These are phyloP conservation scores for Phyllostachys edulis DNA, from an alignment of 176 grass and related monocot species.

Conservation along the genomic window DNA sequence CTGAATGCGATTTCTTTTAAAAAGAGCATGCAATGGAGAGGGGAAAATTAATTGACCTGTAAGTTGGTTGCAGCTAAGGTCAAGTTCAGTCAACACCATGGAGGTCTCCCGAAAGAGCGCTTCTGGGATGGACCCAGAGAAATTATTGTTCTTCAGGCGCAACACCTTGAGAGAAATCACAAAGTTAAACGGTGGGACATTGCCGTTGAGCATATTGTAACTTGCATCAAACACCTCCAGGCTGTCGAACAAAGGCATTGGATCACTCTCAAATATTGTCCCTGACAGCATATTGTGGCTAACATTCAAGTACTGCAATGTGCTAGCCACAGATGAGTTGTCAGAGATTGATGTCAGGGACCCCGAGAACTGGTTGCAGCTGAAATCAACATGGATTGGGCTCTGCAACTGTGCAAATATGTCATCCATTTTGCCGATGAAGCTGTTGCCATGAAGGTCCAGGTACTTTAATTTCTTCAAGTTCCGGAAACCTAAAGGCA, in stretches of 20 bases:
- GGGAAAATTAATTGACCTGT: constrained; percentile 51
- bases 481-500: constrained; percentile 59
- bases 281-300: constrained; percentile 78
- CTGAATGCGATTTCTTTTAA: constrained; percentile 10
- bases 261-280: constrained; percentile 65
- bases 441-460: constrained; percentile 59
- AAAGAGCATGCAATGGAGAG: not conserved
- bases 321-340: constrained; percentile 57
- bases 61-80: constrained; percentile 87
- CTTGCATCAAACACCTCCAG: constrained; percentile 93
- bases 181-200: constrained; percentile 81
- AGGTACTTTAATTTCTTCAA: constrained; percentile 66
- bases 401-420: constrained; percentile 61
- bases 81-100: constrained; percentile 80
- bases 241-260: constrained; percentile 65
- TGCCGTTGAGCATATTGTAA: constrained; percentile 68
- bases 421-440: constrained; percentile 59
- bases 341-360: constrained; percentile 61
- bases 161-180: constrained; percentile 81
- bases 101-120: constrained; percentile 76
- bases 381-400: constrained; percentile 73
- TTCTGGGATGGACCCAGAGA: constrained; percentile 81
- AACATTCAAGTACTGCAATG: constrained; percentile 69
- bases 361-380: constrained; percentile 67
- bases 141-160: constrained; percentile 63